Conservation (phyloP, 495 filamentous ascomycete species). For the Durotheca rogersii region DNA sequence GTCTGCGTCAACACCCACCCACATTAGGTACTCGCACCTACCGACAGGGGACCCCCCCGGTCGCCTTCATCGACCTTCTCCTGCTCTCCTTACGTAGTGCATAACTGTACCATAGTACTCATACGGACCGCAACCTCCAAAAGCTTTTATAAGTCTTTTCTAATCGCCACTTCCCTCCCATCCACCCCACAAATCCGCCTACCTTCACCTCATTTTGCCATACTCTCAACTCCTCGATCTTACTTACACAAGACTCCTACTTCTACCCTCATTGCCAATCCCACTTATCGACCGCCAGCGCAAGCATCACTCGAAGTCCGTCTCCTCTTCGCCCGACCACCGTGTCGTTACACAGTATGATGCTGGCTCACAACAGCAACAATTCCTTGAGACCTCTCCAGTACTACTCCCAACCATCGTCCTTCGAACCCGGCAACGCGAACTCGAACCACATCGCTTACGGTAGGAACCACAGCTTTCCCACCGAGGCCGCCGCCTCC, state of each 20-base stretch:
- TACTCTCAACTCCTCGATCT: background rate
- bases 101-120: no score
- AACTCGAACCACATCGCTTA: slow-evolving; percentile 11
- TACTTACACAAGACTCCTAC: no score
- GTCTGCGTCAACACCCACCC: no score
- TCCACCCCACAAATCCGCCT: no score
- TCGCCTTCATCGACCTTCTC: no score
- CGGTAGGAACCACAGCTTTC: slow-evolving; percentile 10
- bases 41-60: no score
- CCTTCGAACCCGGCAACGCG: slow-evolving; percentile 15
- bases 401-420: slow-evolving; percentile 18
- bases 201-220: background rate
- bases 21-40: no score
- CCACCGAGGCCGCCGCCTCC: slow-evolving; percentile 28
- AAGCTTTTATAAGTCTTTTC: no score
- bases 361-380: slow-evolving; percentile 27
- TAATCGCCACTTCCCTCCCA: no score
- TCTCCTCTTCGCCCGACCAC: slow-evolving; percentile 1
- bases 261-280: background rate
- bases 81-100: no score
- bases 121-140: no score
- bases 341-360: slow-evolving; percentile 29
- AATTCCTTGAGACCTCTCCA: slow-evolving; percentile 20
- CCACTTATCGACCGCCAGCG: slow-evolving; percentile 1
- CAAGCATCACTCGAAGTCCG: slow-evolving; percentile 9